A percentile compares a stretch with the other conserved stretches of the same genome.
These are phyloP conservation scores for Hypoxylon sp. DNA, from an alignment of 2,329 filamentous ascomycete genomes.

Conservation along the genomic window DNA sequence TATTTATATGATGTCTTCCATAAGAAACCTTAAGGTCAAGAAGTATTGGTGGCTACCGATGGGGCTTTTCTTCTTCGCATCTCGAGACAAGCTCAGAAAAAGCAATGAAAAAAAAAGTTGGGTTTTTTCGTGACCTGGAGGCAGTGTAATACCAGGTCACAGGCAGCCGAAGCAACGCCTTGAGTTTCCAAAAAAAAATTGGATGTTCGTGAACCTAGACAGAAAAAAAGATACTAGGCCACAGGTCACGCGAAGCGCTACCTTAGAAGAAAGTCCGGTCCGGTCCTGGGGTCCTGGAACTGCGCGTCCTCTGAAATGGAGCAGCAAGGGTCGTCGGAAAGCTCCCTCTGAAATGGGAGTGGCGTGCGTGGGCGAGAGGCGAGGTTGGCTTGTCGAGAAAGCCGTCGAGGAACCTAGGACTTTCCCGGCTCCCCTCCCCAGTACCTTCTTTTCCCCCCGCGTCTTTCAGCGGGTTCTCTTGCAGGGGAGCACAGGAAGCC, in stretches of 20 bases:
- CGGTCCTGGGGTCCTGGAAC: conserved; percentile 1
- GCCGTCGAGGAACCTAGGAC: background rate
- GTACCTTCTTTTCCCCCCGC: no score
- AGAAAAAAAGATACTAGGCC: background rate
- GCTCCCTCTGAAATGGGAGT: conserved; percentile 1
- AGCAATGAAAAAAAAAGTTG: conserved; percentile 28
- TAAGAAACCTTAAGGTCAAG: background rate
- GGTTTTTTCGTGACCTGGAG: conserved; percentile 4
- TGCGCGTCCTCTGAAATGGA: background rate
- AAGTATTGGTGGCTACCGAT: background rate
- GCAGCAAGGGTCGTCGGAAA: background rate
- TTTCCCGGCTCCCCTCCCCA: no score
- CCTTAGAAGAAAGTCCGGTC: background rate
- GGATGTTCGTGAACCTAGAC: background rate
- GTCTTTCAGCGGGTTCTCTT: no score
- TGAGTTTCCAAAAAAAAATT: conserved; percentile 10
- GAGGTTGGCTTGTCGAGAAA: background rate
- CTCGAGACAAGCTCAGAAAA: conserved; percentile 16
- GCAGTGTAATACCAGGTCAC: conserved; percentile 18
- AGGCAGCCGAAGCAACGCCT: conserved; percentile 2
- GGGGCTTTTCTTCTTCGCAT: conserved; percentile 23
- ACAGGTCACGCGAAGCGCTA: background rate
- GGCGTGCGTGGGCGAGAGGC: background rate
- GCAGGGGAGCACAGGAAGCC: no score
- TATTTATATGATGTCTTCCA: background rate